These are phyloP conservation scores for Monosporozyma servazzii DNA, from an alignment of 805 yeast genomes.

Conservation along the genomic window DNA sequence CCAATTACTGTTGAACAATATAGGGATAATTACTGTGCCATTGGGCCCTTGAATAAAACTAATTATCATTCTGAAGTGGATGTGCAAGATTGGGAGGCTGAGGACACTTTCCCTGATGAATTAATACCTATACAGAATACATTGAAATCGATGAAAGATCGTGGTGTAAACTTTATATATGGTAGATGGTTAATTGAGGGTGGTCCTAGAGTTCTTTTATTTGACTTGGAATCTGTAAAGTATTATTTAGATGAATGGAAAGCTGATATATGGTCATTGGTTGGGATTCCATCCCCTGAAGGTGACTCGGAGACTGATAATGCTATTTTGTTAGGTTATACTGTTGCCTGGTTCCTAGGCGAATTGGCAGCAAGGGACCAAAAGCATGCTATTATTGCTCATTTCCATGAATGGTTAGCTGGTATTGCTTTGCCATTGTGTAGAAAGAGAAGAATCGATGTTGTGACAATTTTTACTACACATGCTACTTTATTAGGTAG, in stretches of 20 bases:
- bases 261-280: conserved; percentile 79
- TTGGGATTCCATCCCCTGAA: conserved; percentile 90
- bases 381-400: conserved; percentile 83
- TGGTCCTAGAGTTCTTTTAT: conserved; percentile 85
- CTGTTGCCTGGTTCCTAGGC: conserved; percentile 95
- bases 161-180: conserved; percentile 77
- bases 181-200: conserved; percentile 98
- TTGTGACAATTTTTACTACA: conserved; percentile 91
- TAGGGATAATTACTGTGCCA: conserved; percentile 70
- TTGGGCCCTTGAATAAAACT: conserved; percentile 77
- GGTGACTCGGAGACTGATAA: conserved; percentile 84
- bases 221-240: conserved; percentile 72
- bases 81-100: conserved; percentile 50
- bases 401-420: conserved; percentile 97
- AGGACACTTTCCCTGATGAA: conserved; percentile 26
- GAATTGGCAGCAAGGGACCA: conserved; percentile 80
- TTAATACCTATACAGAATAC: conserved; percentile 31
- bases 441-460: conserved; percentile 83
- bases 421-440: conserved; percentile 92
- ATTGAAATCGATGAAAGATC: conserved; percentile 65
- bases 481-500: conserved; percentile 95
- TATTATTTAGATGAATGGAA: conserved; percentile 84
- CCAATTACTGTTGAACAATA: conserved; percentile 94
- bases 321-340: conserved; percentile 84
- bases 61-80: conserved; percentile 78